phyloP scores from a whole-genome alignment of 345 rosid genomes.

The Aurinia saxatilis region DNA sequence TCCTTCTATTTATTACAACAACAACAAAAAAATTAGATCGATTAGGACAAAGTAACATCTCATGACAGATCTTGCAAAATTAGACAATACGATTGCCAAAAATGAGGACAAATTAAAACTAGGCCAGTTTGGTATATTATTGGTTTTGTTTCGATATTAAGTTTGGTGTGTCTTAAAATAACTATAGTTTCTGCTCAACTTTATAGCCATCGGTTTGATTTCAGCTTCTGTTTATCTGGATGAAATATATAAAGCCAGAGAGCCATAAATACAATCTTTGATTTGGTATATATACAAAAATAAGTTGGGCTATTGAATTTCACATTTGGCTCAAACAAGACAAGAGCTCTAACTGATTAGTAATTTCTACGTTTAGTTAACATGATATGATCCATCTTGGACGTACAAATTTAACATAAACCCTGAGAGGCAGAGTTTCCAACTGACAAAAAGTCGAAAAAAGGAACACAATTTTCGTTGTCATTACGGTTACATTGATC shows the following conservation, averaged over 20 bases:
- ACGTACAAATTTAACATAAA: conserved; percentile 12
- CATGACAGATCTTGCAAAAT: background rate
- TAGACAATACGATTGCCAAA: background rate
- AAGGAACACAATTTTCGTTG: conserved; percentile 25
- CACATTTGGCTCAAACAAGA: conserved; percentile 16
- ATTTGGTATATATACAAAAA: conserved; percentile 9
- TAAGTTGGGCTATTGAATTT: background rate
- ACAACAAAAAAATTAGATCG: background rate
- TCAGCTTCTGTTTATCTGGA: too few relatives aligned
- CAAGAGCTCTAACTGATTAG: conserved; percentile 11
- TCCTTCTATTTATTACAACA: background rate
- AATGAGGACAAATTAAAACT: background rate
- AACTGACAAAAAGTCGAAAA: conserved; percentile 55
- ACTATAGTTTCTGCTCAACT: background rate
- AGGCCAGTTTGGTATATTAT: background rate
- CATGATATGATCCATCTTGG: conserved; percentile 13
- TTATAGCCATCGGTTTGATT: background rate
- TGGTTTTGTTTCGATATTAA: background rate
- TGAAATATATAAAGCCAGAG: background rate
- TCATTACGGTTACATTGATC: background rate
- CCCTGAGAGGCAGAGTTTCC: conserved; percentile 30
- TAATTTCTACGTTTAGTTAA: background rate
- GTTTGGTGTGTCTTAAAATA: background rate
- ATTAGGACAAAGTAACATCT: background rate
- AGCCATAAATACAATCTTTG: background rate